A percentile compares a stretch with the other conserved stretches of the same genome.
phyloP scores from a whole-genome alignment of 2,329 filamentous ascomycete genomes.

The Gliomastix tumulicola region DNA sequence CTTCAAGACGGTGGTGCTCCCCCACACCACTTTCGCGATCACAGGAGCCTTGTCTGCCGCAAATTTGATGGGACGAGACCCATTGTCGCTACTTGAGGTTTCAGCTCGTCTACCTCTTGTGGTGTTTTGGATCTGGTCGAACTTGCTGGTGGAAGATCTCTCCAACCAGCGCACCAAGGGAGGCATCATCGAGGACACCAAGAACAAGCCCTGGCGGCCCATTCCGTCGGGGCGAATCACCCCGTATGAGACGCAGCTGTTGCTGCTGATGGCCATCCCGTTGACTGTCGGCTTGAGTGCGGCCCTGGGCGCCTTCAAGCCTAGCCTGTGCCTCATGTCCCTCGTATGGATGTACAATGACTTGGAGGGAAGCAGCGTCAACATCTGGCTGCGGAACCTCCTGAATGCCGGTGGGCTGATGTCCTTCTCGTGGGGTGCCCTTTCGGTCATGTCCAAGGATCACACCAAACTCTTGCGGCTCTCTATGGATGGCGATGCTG shows the following conservation, averaged over 20 bases:
- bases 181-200: slow-evolving; percentile 15
- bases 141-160: slow-evolving; percentile 17
- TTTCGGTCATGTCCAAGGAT: slow-evolving; percentile 8
- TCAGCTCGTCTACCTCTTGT: slow-evolving; percentile 6
- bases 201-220: slow-evolving; percentile 23
- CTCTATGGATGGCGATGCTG: too few species aligned
- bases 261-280: slow-evolving; percentile 14
- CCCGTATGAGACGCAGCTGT: slow-evolving; percentile 11
- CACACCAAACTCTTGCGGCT: slow-evolving; percentile 5
- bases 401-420: slow-evolving; percentile 17
- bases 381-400: slow-evolving; percentile 13
- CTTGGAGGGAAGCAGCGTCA: slow-evolving; percentile 14
- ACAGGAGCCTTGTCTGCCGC: slow-evolving; percentile 4
- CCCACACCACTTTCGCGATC: slow-evolving; percentile 18
- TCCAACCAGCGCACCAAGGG: slow-evolving; percentile 16
- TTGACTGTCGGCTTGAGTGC: slow-evolving; percentile 8
- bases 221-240: slow-evolving; percentile 15
- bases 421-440: slow-evolving; percentile 18
- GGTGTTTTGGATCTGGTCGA: slow-evolving; percentile 16
- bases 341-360: slow-evolving; percentile 22
- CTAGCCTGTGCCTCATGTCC: slow-evolving; percentile 12
- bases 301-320: slow-evolving; percentile 8
- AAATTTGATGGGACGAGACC: too few species aligned
- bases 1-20: slow-evolving; percentile 21
- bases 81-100: too few species aligned